Evolutionary conservation across 768 basidiomycete species (phyloP), one percentile per base, ranked within the genome.

Genomic region (Termitomyces sp.): DNA sequence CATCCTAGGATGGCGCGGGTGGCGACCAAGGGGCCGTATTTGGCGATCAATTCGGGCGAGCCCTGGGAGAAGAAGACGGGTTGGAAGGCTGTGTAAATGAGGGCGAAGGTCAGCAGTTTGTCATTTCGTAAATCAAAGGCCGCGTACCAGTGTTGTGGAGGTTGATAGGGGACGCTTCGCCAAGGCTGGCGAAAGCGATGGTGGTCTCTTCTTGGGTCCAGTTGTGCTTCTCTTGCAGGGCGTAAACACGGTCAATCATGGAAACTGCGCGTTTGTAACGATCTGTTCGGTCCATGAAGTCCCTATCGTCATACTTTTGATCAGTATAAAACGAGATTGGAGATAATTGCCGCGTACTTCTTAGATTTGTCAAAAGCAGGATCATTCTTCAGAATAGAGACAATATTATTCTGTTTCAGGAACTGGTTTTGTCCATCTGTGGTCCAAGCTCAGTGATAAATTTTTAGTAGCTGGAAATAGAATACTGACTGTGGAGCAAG

Each of bases 11-110:
- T 85, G 0, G 82, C 89, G 7, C 81, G 80, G 35, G 78, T 74
- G 2, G 75, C 64, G 14, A 83, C 77, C 13, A 86, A 74, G 5
- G 67, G 69, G 8, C 77, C 79, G 62, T 85, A 88, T 58, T 81
- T 77, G 12, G 75, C 72, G 14, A 86, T 58, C 23, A 90, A 74
- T 13, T 76, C 73, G 1, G 81, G 73, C 0, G 83, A 83, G 0
- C 77, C 87, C 72, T 91, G 89, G 1, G 81, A 77, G 52, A 75
- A 64, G 56, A 91, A 79, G 13, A 91, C 84, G 3, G 89, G 89
- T 54, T 83, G 79, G 64, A 92, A 92, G 0, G 87, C 81, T 82
- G 48, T 2, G 30, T 43, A 10, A 8, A 14, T 5, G 48, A 28
- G 4, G 40, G 20, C 5, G 26, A 38, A 46, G n/a, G 75, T 73